phyloP scores from a whole-genome alignment of 305 asterid species.

The Solanum chacoense region DNA sequence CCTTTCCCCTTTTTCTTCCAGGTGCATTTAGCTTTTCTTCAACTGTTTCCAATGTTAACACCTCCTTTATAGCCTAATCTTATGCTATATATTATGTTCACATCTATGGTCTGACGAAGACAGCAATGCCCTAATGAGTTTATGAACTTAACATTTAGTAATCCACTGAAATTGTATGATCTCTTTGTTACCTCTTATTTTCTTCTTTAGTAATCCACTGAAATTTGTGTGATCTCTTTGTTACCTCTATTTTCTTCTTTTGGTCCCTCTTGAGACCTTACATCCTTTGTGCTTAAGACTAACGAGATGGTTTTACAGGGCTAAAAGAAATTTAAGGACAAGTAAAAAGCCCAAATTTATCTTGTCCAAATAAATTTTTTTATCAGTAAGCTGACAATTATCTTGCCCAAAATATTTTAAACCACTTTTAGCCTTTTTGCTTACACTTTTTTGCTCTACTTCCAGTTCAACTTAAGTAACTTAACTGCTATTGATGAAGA shows the following conservation, averaged over 20 bases:
- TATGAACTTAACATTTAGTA: neutral
- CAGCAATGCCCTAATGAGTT: neutral
- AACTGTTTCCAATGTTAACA: neutral
- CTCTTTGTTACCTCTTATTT: neutral
- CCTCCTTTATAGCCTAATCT: neutral
- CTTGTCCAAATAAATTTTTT: neutral
- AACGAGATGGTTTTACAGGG: neutral
- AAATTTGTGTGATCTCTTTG: neutral
- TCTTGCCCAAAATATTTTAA: neutral
- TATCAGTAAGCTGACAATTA: neutral
- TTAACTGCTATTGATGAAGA: neutral
- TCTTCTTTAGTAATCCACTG: neutral
- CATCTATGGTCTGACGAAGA: neutral
- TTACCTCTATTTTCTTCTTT: neutral
- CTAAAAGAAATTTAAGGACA: neutral
- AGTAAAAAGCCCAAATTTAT: neutral
- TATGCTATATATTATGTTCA: neutral
- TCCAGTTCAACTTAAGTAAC: neutral
- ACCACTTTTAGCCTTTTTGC: neutral
- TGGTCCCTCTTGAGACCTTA: neutral
- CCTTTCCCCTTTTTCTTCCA: neutral
- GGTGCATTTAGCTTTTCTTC: neutral
- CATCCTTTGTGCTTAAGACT: neutral
- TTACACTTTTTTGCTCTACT: neutral
- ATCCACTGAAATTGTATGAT: neutral